These are phyloP conservation scores for Pilasporangium apinafurcum DNA, from an alignment of 352 stramenopile genomes.

Conservation along the genomic window DNA sequence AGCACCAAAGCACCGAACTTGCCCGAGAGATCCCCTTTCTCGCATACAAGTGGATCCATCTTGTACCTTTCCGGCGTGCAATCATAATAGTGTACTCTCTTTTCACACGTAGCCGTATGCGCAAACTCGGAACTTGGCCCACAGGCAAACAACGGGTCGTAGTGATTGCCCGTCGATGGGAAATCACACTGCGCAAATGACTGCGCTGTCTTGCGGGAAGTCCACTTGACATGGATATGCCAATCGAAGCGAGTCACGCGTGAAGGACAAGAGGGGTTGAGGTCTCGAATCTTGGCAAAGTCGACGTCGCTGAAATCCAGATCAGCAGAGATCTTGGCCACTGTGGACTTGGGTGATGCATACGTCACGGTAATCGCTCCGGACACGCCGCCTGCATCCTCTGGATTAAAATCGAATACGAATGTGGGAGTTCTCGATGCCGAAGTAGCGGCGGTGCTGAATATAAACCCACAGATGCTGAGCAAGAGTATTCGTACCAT, in stretches of 20 bases:
- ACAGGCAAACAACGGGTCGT: constrained; percentile 32
- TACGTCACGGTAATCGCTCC: constrained; percentile 37
- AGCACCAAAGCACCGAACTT: constrained; percentile 32
- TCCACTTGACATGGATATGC: constrained; percentile 42
- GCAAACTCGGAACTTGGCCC: constrained; percentile 30
- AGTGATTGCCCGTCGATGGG: constrained; percentile 28
- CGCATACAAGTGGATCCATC: constrained; percentile 18
- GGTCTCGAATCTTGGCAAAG: constrained; percentile 17
- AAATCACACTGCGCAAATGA: constrained; percentile 20
- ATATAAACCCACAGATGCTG: too few species aligned
- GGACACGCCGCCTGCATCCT: constrained; percentile 25
- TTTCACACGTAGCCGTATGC: constrained; percentile 5
- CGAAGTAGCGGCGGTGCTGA: too few species aligned
- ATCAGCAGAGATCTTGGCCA: constrained; percentile 6
- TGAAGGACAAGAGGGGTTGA: constrained; percentile 28
- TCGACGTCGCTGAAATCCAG: constrained; percentile 6
- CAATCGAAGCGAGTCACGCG: constrained; percentile 12
- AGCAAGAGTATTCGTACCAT: too few species aligned
- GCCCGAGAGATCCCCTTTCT: constrained; percentile 39
- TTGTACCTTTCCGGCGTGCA: constrained; percentile 26
- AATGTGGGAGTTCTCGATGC: too few species aligned
- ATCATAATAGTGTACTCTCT: constrained; percentile 12
- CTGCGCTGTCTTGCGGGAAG: constrained; percentile 12
- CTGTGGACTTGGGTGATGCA: constrained; percentile 5
- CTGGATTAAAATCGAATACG: constrained; percentile 34